phyloP scores from a whole-genome alignment of 768 basidiomycete species.

The Termitomyces sp. region DNA sequence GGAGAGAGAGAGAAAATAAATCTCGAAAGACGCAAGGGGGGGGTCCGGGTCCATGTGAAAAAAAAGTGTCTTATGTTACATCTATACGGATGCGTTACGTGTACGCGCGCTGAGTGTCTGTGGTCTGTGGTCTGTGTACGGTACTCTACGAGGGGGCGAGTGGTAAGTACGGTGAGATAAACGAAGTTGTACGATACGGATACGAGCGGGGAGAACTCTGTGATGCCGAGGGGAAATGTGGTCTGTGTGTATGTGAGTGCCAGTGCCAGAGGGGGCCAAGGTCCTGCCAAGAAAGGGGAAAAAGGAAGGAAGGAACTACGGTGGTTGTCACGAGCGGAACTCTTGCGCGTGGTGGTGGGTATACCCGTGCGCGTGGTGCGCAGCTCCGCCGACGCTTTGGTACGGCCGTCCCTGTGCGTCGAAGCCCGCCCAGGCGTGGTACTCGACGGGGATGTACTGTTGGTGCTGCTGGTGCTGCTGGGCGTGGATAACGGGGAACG shows the following conservation, averaged over 20 bases:
- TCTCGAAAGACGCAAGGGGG: too few species aligned
- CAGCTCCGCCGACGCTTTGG: not conserved
- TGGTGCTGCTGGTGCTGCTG: too few species aligned
- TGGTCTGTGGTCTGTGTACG: not conserved
- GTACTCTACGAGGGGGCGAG: too few species aligned
- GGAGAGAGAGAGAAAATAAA: too few species aligned
- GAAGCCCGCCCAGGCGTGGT: not conserved
- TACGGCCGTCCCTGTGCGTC: not conserved
- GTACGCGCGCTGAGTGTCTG: not conserved
- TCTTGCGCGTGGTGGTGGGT: not conserved
- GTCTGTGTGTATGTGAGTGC: too few species aligned
- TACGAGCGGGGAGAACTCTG: too few species aligned
- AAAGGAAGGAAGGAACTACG: not conserved
- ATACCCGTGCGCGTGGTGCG: not conserved
- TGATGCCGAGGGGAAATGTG: too few species aligned
- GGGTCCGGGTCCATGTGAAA: not conserved
- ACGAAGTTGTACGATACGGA: too few species aligned
- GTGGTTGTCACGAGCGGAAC: not conserved
- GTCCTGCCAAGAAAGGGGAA: not conserved
- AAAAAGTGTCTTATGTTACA: not conserved
- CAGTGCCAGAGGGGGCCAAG: not conserved
- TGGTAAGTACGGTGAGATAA: too few species aligned
- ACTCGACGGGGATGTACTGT: too few species aligned
- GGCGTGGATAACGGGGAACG: too few species aligned
- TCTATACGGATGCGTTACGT: not conserved